Evolutionary conservation across 2,329 filamentous ascomycete genomes (phyloP).

Genomic region (Aspergillus jensenii): DNA sequence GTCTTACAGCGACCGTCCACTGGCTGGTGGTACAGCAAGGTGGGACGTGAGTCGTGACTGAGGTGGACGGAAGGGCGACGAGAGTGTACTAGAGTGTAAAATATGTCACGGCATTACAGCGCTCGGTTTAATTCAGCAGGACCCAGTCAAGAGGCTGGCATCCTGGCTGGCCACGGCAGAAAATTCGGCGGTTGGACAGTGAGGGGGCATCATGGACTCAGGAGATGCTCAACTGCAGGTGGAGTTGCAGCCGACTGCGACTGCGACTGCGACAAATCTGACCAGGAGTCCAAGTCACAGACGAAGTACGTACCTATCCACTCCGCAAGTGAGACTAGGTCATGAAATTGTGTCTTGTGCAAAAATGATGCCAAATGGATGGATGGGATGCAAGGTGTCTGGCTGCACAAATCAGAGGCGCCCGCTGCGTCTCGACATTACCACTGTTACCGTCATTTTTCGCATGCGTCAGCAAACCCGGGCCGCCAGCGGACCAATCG

Average conservation of each 20-base stretch:
- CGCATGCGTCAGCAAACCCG: constrained; percentile 13
- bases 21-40: background rate
- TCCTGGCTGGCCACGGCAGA: constrained; percentile 3
- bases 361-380: background rate
- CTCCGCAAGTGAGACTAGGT: constrained; percentile 4
- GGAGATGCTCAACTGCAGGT: constrained; percentile 1
- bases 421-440: background rate
- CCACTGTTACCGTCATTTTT: background rate
- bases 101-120: background rate
- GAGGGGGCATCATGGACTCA: background rate
- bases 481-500: constrained; percentile 7
- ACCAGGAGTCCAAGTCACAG: background rate
- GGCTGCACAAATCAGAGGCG: background rate
- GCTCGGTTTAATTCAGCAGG: background rate
- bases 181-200: constrained; percentile 15
- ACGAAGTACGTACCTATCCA: constrained; percentile 8
- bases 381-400: constrained; percentile 3
- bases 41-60: background rate
- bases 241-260: background rate
- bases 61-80: background rate
- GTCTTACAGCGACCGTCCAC: no score
- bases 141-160: background rate
- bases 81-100: background rate
- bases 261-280: no score
- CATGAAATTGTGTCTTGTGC: constrained; percentile 6